Conservation (phyloP, 1,284 basidiomycete genomes). For the Apiotrichum siamense region DNA sequence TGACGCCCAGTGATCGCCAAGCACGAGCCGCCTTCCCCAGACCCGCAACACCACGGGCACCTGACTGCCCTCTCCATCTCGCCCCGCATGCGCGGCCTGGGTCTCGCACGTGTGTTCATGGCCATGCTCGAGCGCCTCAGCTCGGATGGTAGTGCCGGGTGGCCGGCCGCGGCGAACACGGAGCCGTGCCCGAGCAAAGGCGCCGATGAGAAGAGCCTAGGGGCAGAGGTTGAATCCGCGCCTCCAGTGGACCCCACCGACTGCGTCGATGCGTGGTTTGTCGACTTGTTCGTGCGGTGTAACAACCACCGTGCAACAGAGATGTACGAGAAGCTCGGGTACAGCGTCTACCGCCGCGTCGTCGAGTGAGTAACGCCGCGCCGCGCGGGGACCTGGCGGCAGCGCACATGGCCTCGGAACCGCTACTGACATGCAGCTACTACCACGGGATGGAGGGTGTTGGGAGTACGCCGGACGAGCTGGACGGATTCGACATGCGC, state of each 20-base stretch:
- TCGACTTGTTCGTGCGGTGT: conserved; percentile 48
- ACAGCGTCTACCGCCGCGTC: conserved; percentile 46
- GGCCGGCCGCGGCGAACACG: conserved; percentile 10
- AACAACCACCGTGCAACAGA: conserved; percentile 45
- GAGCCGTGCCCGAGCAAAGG: too few relatives aligned
- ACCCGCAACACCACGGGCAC: conserved; percentile 46
- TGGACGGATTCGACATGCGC: conserved; percentile 48
- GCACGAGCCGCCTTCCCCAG: conserved; percentile 44
- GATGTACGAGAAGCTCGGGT: conserved; percentile 48
- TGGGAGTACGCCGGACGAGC: conserved; percentile 41
- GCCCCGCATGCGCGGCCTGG: conserved; percentile 38
- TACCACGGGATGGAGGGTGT: conserved; percentile 46
- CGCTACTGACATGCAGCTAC: conserved; percentile 27
- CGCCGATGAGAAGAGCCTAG: too few relatives aligned
- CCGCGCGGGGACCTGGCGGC: too few relatives aligned
- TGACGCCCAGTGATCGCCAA: conserved; percentile 43
- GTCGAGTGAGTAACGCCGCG: conserved; percentile 48
- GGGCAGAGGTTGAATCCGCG: not conserved
- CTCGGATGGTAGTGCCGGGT: conserved; percentile 18
- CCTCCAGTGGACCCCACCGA: conserved; percentile 15
- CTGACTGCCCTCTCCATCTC: conserved; percentile 46
- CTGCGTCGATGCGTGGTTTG: conserved; percentile 45
- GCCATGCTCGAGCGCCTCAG: conserved; percentile 38
- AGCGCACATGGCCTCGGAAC: too few relatives aligned
- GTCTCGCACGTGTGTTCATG: conserved; percentile 45